Conservation (phyloP, 2,329 filamentous ascomycete genomes). For the Monilinia fructicola region DNA sequence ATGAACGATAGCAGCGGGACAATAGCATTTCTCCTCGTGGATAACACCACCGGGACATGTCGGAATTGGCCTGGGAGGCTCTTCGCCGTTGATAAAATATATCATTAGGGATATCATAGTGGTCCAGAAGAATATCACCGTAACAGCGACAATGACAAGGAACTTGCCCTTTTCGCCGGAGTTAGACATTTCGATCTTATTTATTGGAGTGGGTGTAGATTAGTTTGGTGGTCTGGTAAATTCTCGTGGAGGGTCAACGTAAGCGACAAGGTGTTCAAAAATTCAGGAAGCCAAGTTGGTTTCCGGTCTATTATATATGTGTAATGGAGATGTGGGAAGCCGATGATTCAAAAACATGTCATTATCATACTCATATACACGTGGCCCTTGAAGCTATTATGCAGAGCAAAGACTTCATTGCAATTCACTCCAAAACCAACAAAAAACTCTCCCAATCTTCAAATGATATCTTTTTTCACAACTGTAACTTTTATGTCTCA, state of each 20-base stretch:
- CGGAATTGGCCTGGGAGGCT: background rate
- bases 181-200: background rate
- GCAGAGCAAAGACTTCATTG: background rate
- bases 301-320: background rate
- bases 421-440: background rate
- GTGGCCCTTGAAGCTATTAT: background rate
- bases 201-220: background rate
- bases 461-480: too few relatives aligned
- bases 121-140: background rate
- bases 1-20: background rate
- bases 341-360: background rate
- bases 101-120: background rate
- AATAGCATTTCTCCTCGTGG: background rate
- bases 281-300: background rate
- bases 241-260: background rate
- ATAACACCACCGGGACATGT: background rate
- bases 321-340: background rate
- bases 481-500: background rate
- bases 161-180: background rate
- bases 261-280: background rate
- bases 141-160: background rate
- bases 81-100: background rate
- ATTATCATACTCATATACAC: background rate
- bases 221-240: background rate
- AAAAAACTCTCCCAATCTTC: background rate